Base-by-base conservation (phyloP, 2,329 filamentous ascomycete species). In the Pezicula rhizophila region DNA sequence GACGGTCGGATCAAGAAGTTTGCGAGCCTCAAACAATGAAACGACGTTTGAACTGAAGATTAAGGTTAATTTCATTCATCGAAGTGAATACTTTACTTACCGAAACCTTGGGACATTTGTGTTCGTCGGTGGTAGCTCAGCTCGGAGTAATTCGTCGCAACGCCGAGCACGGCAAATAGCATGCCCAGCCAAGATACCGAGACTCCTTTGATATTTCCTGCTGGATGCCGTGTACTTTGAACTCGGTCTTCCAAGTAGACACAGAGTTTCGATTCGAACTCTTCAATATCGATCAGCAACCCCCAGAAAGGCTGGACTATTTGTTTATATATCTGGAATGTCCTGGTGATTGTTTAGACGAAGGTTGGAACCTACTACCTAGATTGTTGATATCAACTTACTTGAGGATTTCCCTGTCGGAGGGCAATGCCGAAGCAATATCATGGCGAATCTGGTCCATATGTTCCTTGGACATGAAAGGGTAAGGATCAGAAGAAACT, bases 291-390 rank as follows among this genome's bases (percentile, higher is more conserved):
- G 49, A 83, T 75, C 15, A 85, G 77, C 44, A 85, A 81, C 1
- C 80, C 80, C 81, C 81, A 85, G 56, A 85, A 85, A 1, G 79
- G 79, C 43, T 85, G 81, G 2, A 81, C 77, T 20, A 82, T 80
- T 59, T 84, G 79, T 62, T 84, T 84, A 67, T 84, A 85, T 2
- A 80, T 79, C 40, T 78, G 75, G 59, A 85, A 84, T 6, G 83
- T 68, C 58, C 80, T 84, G 50, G 5, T 3, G 4, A 42, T 4
- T 6, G 42, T 58, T 33, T 50, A 37, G 25, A 12, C 20, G 15
- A 38, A 14, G 14, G 10, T 38, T 38, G 10, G 38, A 12, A 14
- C 7, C 8, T 23, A 23, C 2, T 6, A 23, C 11, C 17, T 18
- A 11, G 17, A 20, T 40, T 12, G 17, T 40, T 12, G 17, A 40